Conservation (phyloP, 108 stramenopile species). For the Cyclotella cryptica region DNA sequence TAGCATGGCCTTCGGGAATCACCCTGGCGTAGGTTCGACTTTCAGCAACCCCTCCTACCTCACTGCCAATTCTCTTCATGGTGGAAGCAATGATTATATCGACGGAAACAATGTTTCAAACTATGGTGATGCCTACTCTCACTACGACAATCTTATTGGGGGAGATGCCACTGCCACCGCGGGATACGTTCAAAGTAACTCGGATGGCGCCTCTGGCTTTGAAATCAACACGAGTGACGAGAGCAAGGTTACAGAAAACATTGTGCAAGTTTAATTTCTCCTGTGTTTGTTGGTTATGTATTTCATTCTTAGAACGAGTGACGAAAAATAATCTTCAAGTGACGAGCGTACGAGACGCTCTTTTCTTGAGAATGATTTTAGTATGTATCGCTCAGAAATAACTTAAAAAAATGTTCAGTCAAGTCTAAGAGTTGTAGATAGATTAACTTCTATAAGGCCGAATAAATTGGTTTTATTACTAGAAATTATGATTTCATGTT, state of each 20-base stretch:
- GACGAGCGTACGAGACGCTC: no score
- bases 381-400: no score
- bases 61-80: not conserved
- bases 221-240: not conserved
- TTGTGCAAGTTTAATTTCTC: slow-evolving; percentile 11
- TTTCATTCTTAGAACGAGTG: no score
- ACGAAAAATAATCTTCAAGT: no score
- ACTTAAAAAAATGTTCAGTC: no score
- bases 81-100: not conserved
- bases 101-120: not conserved
- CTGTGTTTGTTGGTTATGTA: not conserved
- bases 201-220: not conserved
- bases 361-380: no score
- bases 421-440: no score
- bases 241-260: not conserved
- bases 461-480: not conserved
- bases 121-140: not conserved
- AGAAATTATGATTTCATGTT: not conserved
- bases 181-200: no score
- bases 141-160: no score
- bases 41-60: slow-evolving; percentile 1
- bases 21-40: not conserved
- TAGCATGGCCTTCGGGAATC: not conserved
- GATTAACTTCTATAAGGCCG: no score
- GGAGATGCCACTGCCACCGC: not conserved